These are phyloP conservation scores for Arthroderma sp. DNA, from an alignment of 2,329 filamentous ascomycete genomes.

Conservation along the genomic window DNA sequence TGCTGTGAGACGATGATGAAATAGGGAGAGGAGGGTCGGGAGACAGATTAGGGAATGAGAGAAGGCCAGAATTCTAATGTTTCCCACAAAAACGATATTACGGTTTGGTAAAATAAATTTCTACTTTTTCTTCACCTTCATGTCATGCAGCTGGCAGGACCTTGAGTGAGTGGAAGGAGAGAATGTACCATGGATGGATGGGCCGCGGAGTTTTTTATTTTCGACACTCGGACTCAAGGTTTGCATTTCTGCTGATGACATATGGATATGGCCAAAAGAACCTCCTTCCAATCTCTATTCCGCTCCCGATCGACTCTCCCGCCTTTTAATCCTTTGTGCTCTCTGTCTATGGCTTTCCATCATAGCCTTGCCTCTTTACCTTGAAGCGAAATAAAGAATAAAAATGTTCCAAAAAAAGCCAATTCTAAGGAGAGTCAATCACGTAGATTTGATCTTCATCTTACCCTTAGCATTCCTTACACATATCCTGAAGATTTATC, in stretches of 20 bases:
- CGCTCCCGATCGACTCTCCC: neutral
- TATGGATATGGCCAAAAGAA: neutral
- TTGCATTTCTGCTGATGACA: neutral
- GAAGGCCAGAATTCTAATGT: neutral
- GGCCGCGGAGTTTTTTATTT: neutral
- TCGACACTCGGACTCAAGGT: neutral
- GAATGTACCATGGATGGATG: neutral
- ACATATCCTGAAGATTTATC: neutral
- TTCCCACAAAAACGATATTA: constrained; percentile 3
- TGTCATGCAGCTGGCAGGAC: constrained; percentile 3
- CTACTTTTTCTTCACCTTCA: neutral
- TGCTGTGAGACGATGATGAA: constrained; percentile 2
- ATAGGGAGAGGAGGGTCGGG: neutral
- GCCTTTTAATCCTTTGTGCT: constrained; percentile 1
- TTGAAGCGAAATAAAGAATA: neutral
- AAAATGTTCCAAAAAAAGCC: neutral
- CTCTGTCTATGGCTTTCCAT: neutral
- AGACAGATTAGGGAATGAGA: neutral
- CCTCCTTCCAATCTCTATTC: neutral
- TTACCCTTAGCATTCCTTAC: neutral
- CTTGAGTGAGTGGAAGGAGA: neutral
- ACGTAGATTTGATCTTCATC: neutral
- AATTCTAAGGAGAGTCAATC: neutral
- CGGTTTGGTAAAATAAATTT: constrained; percentile 3
- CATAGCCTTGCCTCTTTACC: neutral